Evolutionary conservation across 164 flowering plant genomes (phyloP), one percentile per base, ranked within the genome.

Genomic region (Euptelea pleiosperma): DNA sequence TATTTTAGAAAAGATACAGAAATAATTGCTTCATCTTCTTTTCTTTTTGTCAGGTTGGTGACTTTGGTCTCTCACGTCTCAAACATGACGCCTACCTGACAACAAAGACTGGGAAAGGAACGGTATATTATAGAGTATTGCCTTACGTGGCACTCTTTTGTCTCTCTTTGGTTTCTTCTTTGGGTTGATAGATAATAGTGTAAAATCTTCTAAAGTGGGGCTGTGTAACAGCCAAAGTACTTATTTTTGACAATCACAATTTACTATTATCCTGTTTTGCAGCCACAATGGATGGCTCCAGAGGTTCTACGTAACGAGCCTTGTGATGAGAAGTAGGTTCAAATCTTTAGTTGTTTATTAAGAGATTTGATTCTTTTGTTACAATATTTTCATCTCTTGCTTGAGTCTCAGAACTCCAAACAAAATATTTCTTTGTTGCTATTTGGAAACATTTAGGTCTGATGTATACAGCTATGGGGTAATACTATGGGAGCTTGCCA

Each of bases 261-360:
- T 42, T 29, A 56, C 50, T 28, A 11, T 46, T 39, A 21, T 46
- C 3, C 21, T 57, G 26, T 68, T 76, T 48, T 82, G 71, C 63
- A 94, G 99, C 96, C 99, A 40, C 99, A 94, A 78, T 94, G 99
- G 99, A 94, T 94, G 99, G 99, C 98, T 35, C 99, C 99, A 49
- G 99, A 91, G 74, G 91, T 91, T 79, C 96, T 94, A 44, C 96
- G 91, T 6, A 88, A 85, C 64, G 97, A 90, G 66, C 93, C 83
- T 29, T 75, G 97, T 24, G 96, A 94, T 76, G 97, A 94, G 73
- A 94, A 94, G 99, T 94, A 87, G 31, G 84, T 65, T 58, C 25
- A 43, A 41, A 19, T 39, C 44, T 39, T 62, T 45, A 21, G n/a
- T n/a, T 36, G n/a, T n/a, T n/a, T n/a, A n/a, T n/a, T n/a, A n/a